Base-by-base conservation (phyloP, 2,329 filamentous ascomycete species). In the Pseudocercospora fuligena region DNA sequence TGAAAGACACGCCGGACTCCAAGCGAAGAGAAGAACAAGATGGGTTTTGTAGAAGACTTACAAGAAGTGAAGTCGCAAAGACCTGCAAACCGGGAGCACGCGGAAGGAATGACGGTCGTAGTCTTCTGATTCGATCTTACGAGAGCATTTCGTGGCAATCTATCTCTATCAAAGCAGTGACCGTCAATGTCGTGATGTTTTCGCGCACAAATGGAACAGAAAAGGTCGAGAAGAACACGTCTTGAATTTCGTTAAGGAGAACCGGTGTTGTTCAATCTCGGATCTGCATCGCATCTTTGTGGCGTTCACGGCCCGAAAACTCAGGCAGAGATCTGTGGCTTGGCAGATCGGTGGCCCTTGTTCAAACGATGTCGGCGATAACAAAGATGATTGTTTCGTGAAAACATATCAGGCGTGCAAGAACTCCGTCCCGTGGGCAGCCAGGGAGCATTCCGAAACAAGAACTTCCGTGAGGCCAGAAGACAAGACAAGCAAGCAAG, bases 21-120 rank as follows among this genome's bases (percentile, higher is more conserved):
- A 46, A 23, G 36, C 21, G 36, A 27, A 47, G 23, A 19, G 31
- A 33, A 8, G 25, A 31, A 54, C 16, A 16, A 3, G 19, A 43
- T 21, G 57, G 23, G n/a, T 1, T 21, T 5, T 11, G 57, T 46
- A 40, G 12, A 14, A 60, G 19, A 60, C 57, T 43, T 60, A 60
- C 57, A n/a, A 47, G 8, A 31, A 56, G 51, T 56, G 51, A 56
- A 27, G 40, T 58, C 23, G 53, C 31, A 31, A 27, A 31, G 62
- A 23, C 33, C 57, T 58, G 57, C 49, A 46, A 40, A 47, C 40
- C 64, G 64, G 64, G 49, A 58, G 60, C 19, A 25, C 14, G 59
- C 64, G 64, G 64, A 65, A 65, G 63, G 63, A 65, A 61, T 65
- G 63, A 62, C 63, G 63, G 56, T 64, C 21, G 51, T 54, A 54